A percentile compares a stretch with the other conserved stretches of the same genome.
Evolutionary conservation across 2,329 filamentous ascomycete genomes (phyloP).

Genomic region (Triangularia verruculosa): DNA sequence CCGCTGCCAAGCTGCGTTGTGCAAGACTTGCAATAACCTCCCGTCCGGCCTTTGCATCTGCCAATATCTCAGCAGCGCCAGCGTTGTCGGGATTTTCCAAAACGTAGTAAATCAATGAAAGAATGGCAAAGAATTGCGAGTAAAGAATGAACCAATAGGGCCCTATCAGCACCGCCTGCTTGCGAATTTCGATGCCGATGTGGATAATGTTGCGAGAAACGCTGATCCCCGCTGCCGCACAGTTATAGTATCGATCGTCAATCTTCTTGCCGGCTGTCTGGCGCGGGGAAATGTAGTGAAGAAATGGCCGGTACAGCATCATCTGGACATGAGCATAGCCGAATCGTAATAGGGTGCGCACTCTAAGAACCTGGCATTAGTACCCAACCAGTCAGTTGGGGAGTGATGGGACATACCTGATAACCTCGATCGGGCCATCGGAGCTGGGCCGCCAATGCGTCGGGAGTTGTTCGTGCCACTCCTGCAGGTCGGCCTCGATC

Average conservation of each 20-base stretch:
- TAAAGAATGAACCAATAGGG: conserved; percentile 84
- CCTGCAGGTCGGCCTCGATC: conserved; percentile 61
- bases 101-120: conserved; percentile 76
- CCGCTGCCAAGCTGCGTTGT: conserved; percentile 81
- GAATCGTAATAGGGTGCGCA: conserved; percentile 74
- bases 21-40: conserved; percentile 77
- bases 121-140: conserved; percentile 44
- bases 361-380: conserved; percentile 34
- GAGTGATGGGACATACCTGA: conserved; percentile 58
- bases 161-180: conserved; percentile 70
- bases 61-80: conserved; percentile 74
- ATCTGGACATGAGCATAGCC: conserved; percentile 82
- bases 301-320: conserved; percentile 76
- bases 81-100: conserved; percentile 75
- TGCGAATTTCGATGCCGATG: conserved; percentile 74
- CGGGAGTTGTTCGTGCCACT: conserved; percentile 67
- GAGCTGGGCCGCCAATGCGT: conserved; percentile 74
- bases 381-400: not conserved
- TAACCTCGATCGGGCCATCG: conserved; percentile 70
- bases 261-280: conserved; percentile 54
- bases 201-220: conserved; percentile 73
- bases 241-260: conserved; percentile 78
- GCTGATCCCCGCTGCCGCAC: conserved; percentile 59
- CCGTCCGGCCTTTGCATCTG: conserved; percentile 80
- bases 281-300: conserved; percentile 75